phyloP scores from a whole-genome alignment of 257 asterid genomes.

The Paraleonurus japonicus region DNA sequence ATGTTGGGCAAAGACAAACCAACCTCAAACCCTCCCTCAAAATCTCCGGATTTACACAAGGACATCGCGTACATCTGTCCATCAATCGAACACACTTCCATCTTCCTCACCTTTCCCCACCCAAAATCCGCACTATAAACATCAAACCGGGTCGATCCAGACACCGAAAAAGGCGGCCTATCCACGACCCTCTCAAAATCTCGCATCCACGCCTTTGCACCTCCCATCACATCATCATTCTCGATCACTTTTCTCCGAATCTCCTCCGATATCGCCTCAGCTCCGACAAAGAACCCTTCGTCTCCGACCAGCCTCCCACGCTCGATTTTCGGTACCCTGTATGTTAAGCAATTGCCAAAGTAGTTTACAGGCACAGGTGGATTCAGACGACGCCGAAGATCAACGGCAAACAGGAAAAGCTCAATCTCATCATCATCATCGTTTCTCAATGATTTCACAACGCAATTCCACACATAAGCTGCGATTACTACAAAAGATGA shows the following conservation, averaged over 20 bases:
- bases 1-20: constrained; percentile 27
- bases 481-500: constrained; percentile 39
- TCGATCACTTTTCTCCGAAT: constrained; percentile 17
- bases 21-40: constrained; percentile 36
- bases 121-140: constrained; percentile 43
- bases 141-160: constrained; percentile 42
- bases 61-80: constrained; percentile 24
- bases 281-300: constrained; percentile 33
- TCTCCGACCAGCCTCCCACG: constrained; percentile 11
- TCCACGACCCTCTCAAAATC: not conserved
- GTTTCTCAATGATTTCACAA: constrained; percentile 1
- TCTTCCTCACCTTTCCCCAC: constrained; percentile 34
- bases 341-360: constrained; percentile 27
- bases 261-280: constrained; percentile 23
- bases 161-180: not conserved
- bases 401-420: constrained; percentile 32
- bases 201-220: constrained; percentile 4
- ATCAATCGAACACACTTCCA: constrained; percentile 33
- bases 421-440: constrained; percentile 4
- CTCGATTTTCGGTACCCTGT: not conserved
- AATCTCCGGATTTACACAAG: constrained; percentile 20
- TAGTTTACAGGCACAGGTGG: constrained; percentile 34
- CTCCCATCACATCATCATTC: constrained; percentile 11
- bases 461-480: constrained; percentile 40
- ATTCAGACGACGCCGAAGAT: constrained; percentile 19